These are phyloP conservation scores for Metschnikowia baotianmanensis DNA, from an alignment of 805 yeast genomes.

Conservation along the genomic window DNA sequence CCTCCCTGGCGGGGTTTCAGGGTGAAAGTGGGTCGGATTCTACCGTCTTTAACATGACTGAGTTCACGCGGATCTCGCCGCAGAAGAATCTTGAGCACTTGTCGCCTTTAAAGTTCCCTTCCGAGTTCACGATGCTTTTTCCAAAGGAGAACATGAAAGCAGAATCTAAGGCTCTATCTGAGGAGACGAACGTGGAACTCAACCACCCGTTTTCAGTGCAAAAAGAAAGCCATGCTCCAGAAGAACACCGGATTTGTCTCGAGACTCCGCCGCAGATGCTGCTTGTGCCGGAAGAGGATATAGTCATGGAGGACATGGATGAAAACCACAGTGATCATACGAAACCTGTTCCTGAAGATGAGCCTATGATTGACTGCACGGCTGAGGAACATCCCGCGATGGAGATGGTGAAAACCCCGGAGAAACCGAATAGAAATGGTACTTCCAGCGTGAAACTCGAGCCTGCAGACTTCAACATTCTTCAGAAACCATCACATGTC, in stretches of 20 bases:
- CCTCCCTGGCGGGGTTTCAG: slow-evolving; percentile 19
- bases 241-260: slow-evolving; percentile 3
- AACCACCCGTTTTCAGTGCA: background rate
- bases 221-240: background rate
- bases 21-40: slow-evolving; percentile 12
- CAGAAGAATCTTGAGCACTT: slow-evolving; percentile 16
- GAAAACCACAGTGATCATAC: background rate
- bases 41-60: slow-evolving; percentile 19
- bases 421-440: background rate
- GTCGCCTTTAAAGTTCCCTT: slow-evolving; percentile 31
- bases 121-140: slow-evolving; percentile 34
- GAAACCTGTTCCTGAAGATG: background rate
- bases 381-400: background rate
- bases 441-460: slow-evolving; percentile 4
- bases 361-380: slow-evolving; percentile 1
- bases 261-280: slow-evolving; percentile 5
- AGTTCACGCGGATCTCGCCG: slow-evolving; percentile 33
- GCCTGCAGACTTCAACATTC: slow-evolving; percentile 2
- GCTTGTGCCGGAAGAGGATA: slow-evolving; percentile 7
- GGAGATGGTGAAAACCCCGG: background rate
- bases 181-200: background rate
- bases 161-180: background rate
- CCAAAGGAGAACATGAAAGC: slow-evolving; percentile 18
- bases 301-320: slow-evolving; percentile 5
- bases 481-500: background rate